Evolutionary conservation across 2,329 filamentous ascomycete genomes (phyloP).

Genomic region (Truncatella angustata): DNA sequence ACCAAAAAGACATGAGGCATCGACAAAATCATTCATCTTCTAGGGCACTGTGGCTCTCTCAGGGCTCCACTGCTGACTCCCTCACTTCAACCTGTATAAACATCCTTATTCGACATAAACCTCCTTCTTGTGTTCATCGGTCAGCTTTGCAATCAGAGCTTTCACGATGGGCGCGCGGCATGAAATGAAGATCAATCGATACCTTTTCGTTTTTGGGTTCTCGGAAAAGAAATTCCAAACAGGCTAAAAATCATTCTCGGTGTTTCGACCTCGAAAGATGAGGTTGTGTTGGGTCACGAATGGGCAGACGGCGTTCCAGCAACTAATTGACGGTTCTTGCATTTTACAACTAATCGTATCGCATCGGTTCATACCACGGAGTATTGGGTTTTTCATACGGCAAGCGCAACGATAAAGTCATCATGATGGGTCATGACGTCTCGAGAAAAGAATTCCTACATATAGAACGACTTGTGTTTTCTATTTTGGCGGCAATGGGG

Average conservation of each 20-base stretch:
- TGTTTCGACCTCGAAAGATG: slow-evolving; percentile 39
- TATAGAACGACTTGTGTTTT: slow-evolving; percentile 48
- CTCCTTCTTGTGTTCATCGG: slow-evolving; percentile 29
- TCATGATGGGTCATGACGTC: slow-evolving; percentile 51
- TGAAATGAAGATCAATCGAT: slow-evolving; percentile 42
- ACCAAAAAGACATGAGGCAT: slow-evolving; percentile 45
- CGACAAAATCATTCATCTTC: slow-evolving; percentile 36
- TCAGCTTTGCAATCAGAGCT: slow-evolving; percentile 21
- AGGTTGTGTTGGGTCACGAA: slow-evolving; percentile 40
- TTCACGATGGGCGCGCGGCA: slow-evolving; percentile 36
- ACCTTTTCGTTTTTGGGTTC: slow-evolving; percentile 38
- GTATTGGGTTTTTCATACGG: slow-evolving; percentile 37
- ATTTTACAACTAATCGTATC: slow-evolving; percentile 48
- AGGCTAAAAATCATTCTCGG: slow-evolving; percentile 21
- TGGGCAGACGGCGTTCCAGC: slow-evolving; percentile 33
- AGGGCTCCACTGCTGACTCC: slow-evolving; percentile 29
- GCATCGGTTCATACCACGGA: slow-evolving; percentile 50
- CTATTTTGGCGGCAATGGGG: slow-evolving; percentile 27
- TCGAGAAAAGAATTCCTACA: slow-evolving; percentile 46
- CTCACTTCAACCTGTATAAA: slow-evolving; percentile 41
- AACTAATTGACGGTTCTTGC: slow-evolving; percentile 39
- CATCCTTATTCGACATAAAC: slow-evolving; percentile 48
- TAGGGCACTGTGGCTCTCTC: slow-evolving; percentile 23
- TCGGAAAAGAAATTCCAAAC: slow-evolving; percentile 21
- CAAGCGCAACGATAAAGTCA: slow-evolving; percentile 45